These are phyloP conservation scores for Arabis alpina DNA, from an alignment of 345 rosid species.

Conservation along the genomic window DNA sequence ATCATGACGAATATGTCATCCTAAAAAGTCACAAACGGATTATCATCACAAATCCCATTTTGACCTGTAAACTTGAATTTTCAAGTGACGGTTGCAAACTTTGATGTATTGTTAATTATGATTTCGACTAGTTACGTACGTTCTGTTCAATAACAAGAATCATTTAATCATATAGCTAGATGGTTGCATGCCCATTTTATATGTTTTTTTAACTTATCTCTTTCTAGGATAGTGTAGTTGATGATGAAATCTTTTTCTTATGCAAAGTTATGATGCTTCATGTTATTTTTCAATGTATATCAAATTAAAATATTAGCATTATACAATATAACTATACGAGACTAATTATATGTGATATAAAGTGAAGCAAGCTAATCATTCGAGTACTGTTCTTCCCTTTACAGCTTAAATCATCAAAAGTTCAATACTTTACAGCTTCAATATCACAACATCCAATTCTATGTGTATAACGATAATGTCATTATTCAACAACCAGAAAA, in stretches of 20 bases:
- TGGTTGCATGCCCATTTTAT: background rate
- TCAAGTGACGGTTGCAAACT: background rate
- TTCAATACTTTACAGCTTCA: slow-evolving; percentile 31
- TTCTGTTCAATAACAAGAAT: background rate
- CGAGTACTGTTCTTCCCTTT: slow-evolving; percentile 32
- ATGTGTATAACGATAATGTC: background rate
- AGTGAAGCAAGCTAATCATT: slow-evolving; percentile 35
- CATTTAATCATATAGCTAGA: background rate
- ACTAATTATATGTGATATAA: background rate
- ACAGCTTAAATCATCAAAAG: slow-evolving; percentile 35
- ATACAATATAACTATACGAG: background rate
- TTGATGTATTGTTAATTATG: background rate
- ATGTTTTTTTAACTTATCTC: background rate
- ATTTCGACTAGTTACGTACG: too few relatives aligned
- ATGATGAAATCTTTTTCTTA: background rate
- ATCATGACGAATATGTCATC: background rate
- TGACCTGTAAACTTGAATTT: background rate
- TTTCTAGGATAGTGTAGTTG: background rate
- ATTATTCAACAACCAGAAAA: slow-evolving; percentile 4
- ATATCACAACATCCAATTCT: slow-evolving; percentile 23
- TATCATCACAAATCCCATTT: background rate
- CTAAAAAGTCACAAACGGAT: background rate
- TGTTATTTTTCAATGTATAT: slow-evolving; percentile 3
- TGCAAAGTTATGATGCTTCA: slow-evolving; percentile 2
- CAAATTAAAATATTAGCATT: background rate